A percentile compares a stretch with the other conserved stretches of the same genome.
These are phyloP conservation scores for Nakazawaea siamensis DNA, from an alignment of 805 yeast genomes.

Conservation along the genomic window DNA sequence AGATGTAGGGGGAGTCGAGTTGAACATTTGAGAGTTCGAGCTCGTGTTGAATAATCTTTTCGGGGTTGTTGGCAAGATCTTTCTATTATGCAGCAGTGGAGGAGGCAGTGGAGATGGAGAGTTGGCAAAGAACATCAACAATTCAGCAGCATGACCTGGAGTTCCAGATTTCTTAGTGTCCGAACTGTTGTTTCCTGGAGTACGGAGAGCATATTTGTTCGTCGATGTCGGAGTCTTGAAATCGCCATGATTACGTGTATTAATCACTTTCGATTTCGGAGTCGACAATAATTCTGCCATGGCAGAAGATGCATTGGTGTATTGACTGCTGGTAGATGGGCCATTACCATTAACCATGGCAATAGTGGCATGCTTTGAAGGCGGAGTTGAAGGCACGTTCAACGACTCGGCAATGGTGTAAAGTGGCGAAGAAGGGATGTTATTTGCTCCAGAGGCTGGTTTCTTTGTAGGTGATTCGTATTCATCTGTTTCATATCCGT, in stretches of 20 bases:
- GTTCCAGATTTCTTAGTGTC: constrained; percentile 22
- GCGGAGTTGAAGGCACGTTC: constrained; percentile 14
- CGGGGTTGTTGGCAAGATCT: constrained; percentile 9
- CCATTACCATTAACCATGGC: constrained; percentile 9
- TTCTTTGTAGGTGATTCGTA: constrained; percentile 14
- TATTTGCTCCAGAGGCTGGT: neutral
- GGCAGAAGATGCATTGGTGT: constrained; percentile 11
- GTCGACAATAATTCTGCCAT: constrained; percentile 20
- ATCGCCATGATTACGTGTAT: neutral
- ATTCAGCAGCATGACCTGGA: constrained; percentile 66
- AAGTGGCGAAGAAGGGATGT: constrained; percentile 12
- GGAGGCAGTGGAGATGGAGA: constrained; percentile 39
- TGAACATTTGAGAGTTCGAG: neutral
- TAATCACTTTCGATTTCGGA: constrained; percentile 18
- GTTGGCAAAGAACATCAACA: constrained; percentile 73
- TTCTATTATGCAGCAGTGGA: constrained; percentile 3
- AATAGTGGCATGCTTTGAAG: constrained; percentile 24
- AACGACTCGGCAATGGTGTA: constrained; percentile 2
- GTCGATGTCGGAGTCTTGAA: constrained; percentile 22
- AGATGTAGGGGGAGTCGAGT: constrained; percentile 11
- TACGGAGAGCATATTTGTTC: constrained; percentile 3
- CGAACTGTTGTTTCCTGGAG: constrained; percentile 8
- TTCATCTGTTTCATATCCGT: constrained; percentile 12
- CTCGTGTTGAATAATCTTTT: constrained; percentile 7
- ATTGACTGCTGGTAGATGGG: neutral